Conservation (phyloP, 257 asterid genomes). For the Eucommia ulmoides region DNA sequence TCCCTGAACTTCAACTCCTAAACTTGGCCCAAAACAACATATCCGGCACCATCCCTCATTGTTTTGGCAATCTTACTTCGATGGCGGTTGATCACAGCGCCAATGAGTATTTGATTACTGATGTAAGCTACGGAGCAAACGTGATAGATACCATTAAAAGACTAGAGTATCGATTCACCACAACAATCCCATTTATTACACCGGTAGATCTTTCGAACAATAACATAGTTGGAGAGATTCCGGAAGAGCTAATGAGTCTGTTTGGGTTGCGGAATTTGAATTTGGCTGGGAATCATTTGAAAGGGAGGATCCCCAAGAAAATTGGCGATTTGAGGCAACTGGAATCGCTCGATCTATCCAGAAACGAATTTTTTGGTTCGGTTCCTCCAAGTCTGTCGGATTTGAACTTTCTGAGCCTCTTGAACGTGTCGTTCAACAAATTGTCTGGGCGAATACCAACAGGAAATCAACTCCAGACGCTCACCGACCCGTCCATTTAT, state of each 20-base stretch:
- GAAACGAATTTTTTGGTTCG: constrained; percentile 16
- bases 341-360: constrained; percentile 23
- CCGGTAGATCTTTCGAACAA: constrained; percentile 12
- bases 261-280: constrained; percentile 22
- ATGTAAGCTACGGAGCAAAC: too few relatives aligned
- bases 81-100: constrained; percentile 15
- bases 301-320: constrained; percentile 15
- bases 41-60: constrained; percentile 19
- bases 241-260: constrained; percentile 13
- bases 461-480: constrained; percentile 17
- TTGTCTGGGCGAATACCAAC: constrained; percentile 27
- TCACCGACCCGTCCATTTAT: constrained; percentile 21
- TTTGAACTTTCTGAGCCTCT: constrained; percentile 18
- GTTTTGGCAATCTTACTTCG: constrained; percentile 13
- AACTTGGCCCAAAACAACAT: constrained; percentile 19
- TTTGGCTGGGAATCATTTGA: constrained; percentile 24
- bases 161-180: neutral
- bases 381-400: constrained; percentile 21
- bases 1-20: constrained; percentile 11
- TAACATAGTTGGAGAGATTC: constrained; percentile 20
- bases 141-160: too few relatives aligned
- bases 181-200: neutral
- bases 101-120: too few relatives aligned
- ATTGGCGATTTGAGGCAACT: constrained; percentile 12
- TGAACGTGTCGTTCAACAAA: constrained; percentile 24